Base-by-base conservation (phyloP, 495 filamentous ascomycete species). In the Saxophila tyrrhenica region DNA sequence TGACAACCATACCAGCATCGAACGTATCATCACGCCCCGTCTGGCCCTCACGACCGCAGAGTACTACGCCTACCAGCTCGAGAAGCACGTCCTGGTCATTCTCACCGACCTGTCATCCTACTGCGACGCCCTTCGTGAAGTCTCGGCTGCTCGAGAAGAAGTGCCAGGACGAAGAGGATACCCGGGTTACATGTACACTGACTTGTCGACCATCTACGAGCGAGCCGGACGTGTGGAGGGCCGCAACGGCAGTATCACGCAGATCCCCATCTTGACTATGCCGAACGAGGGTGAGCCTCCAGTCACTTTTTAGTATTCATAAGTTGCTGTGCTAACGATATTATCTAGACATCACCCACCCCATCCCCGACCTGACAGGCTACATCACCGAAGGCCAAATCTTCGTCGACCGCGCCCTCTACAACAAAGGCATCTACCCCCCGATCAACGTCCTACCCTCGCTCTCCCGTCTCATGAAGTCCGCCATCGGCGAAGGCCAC, bases 131-230 rank as follows among this genome's bases (percentile, higher is more conserved):
- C 82, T 99, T 57, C 94, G 94, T 73, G 94, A 96, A 70, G 90
- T 96, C 41, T 99, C 94, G 16, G 89, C 94, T 44, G 94, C 94
- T 39, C 80, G 94, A 72, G 94, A 99, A 79, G 94, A 99, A 86
- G 94, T 99, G 42, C 94, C 94, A 54, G 94, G 94, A 77, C 91
- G 94, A 71, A 89, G 94, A 79, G 94, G 94, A 76, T 99, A 94
- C 75, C 94, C 94, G 48, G 94, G 94, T 88, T 99, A 99, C 78
- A 99, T 99, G 94, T 99, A 99, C 77, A 99, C 94, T 52, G 94
- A 99, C 83, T 85, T 99, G 80, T 95, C 94, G 47, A 99, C 94
- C 62, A 92, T 99, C 64, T 99, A 99, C 75, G 94, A 99, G 71
- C 89, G 94, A 75, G 94, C 94, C 64, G 94, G 94, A 64, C 94